phyloP scores from a whole-genome alignment of 345 rosid genomes.

The Viola odorata region DNA sequence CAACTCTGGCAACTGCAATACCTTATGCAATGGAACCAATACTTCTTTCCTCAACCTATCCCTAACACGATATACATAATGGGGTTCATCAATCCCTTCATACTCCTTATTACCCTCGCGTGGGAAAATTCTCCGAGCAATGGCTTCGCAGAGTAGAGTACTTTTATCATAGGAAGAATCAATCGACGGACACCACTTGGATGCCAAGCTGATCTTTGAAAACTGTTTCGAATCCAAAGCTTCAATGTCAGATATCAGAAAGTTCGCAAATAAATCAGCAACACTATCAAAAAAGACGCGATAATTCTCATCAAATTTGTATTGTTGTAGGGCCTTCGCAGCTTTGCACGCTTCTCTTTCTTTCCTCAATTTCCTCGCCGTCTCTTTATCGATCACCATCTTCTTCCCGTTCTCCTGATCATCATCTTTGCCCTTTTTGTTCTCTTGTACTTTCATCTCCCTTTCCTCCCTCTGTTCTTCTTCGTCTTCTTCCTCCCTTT shows the following conservation, averaged over 20 bases:
- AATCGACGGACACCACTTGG: slow-evolving; percentile 24
- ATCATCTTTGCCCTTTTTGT: too few relatives aligned
- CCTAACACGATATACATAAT: slow-evolving; percentile 7
- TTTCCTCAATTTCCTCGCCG: slow-evolving; percentile 5
- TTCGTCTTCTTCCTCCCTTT: not conserved
- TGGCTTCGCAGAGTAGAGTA: slow-evolving; percentile 10
- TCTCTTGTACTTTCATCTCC: not conserved
- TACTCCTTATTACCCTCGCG: slow-evolving; percentile 2
- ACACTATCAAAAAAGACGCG: slow-evolving; percentile 2
- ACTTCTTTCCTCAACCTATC: slow-evolving; percentile 19
- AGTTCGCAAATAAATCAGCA: slow-evolving; percentile 12
- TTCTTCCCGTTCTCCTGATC: too few relatives aligned
- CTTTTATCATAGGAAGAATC: slow-evolving; percentile 15
- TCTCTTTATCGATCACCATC: slow-evolving; percentile 4
- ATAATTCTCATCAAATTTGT: slow-evolving; percentile 5
- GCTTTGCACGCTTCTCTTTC: slow-evolving; percentile 1
- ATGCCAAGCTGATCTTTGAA: slow-evolving; percentile 6
- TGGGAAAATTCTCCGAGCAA: slow-evolving; percentile 10
- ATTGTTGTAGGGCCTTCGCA: slow-evolving; percentile 2
- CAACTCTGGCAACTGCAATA: slow-evolving; percentile 15
- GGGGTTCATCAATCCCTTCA: slow-evolving; percentile 10
- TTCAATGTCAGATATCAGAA: slow-evolving; percentile 11
- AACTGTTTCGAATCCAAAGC: not conserved
- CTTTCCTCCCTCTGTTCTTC: not conserved
- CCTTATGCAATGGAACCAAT: slow-evolving; percentile 16